Evolutionary conservation across 257 asterid species (phyloP).

Genomic region (Jacaranda copaia): DNA sequence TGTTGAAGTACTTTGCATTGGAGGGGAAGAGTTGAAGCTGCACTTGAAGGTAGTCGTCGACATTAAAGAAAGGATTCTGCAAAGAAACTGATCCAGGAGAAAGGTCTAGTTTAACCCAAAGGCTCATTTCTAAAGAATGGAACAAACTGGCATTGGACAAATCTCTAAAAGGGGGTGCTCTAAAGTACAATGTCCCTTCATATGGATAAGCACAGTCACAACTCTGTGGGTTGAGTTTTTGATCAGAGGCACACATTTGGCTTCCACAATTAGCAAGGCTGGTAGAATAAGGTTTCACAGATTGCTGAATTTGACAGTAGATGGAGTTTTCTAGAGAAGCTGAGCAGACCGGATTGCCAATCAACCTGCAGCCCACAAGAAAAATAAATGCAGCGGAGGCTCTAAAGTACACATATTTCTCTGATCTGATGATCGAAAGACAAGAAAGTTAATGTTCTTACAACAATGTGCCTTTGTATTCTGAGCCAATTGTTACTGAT

Average conservation of each 20-base stretch:
- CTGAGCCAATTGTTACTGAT: conserved; percentile 80
- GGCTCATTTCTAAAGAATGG: conserved; percentile 88
- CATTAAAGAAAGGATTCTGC: conserved; percentile 83
- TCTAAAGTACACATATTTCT: conserved; percentile 3
- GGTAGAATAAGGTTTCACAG: conserved; percentile 81
- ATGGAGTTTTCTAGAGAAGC: conserved; percentile 67
- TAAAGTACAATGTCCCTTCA: conserved; percentile 84
- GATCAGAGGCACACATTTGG: conserved; percentile 63
- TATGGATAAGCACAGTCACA: conserved; percentile 91
- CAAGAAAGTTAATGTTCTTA: conserved; percentile 42
- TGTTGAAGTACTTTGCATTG: conserved; percentile 61
- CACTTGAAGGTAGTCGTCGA: conserved; percentile 88
- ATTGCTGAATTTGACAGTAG: conserved; percentile 85
- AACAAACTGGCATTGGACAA: conserved; percentile 74
- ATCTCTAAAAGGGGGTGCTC: conserved; percentile 91
- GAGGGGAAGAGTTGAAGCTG: conserved; percentile 84
- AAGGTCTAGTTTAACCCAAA: conserved; percentile 81
- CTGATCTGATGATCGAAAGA: neutral
- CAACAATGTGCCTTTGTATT: conserved; percentile 77
- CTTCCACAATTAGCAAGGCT: conserved; percentile 86
- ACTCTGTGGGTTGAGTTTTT: conserved; percentile 86
- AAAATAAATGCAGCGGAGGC: neutral
- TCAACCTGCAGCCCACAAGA: conserved; percentile 57
- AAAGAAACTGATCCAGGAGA: conserved; percentile 84
- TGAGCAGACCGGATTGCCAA: conserved; percentile 90